Evolutionary conservation across 495 filamentous ascomycete genomes (phyloP), one percentile per base, ranked within the genome.

Genomic region (Neurospora africana): DNA sequence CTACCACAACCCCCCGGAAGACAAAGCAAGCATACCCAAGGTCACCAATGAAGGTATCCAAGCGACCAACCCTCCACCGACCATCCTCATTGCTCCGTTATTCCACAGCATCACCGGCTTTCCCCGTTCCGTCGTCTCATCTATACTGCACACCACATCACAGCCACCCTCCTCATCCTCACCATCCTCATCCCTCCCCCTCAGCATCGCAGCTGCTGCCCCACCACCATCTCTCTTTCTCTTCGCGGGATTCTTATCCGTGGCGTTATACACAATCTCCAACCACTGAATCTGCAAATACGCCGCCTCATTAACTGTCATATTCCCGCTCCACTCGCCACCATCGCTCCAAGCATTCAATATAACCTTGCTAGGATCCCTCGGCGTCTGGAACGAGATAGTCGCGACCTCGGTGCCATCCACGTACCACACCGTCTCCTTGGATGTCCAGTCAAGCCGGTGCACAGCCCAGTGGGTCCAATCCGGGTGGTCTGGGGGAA

Each of bases 341-440:
- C 91, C 91, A 75, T 93, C 88, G 77, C 89, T 90, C 92, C 92
- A 94, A 40, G 92, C 85, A 72, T 94, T 93, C 44, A 93, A 76
- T 5, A 90, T 86, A 27, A 94, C 72, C 69, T 86, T 83, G 71
- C 87, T 88, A 33, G 87, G 83, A 41, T 86, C 80, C 39, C 82
- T 81, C 0, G 91, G 91, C 9, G 89, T 86, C 23, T 88, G 86
- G 76, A 90, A 92, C 10, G 83, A 83, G 68, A 89, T 91, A 43
- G 83, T 83, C 4, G 87, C 85, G 13, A 88, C 84, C 40, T 87
- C 77, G 37, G 82, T 71, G 8, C 84, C 86, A 77, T 94, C 84
- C 40, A 92, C 86, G 72, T 84, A 93, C 92, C 91, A 94, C 17
- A 82, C 85, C n/a, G 85, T 92, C 37, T 75, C 73, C 3, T 82